These are phyloP conservation scores for Jacaranda copaia DNA, from an alignment of 257 asterid species.

Conservation along the genomic window DNA sequence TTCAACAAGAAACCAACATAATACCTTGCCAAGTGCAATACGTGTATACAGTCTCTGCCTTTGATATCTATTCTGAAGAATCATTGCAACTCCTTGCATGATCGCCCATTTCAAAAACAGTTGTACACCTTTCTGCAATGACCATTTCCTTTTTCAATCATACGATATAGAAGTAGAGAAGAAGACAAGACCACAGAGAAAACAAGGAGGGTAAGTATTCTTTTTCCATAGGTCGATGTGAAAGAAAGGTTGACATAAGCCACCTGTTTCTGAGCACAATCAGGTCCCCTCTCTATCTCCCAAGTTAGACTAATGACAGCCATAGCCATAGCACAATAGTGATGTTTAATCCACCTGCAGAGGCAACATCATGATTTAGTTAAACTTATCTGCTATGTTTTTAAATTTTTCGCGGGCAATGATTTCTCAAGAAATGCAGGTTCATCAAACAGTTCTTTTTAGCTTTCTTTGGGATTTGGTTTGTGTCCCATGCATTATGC, in stretches of 20 bases:
- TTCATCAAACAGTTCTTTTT: too few relatives aligned
- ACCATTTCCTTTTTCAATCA: conserved; percentile 34
- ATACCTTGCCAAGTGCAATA: conserved; percentile 96
- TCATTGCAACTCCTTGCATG: conserved; percentile 94
- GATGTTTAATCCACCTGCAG: conserved; percentile 97
- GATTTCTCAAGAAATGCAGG: too few relatives aligned
- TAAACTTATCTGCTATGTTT: conserved; percentile 7
- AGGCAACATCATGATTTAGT: conserved; percentile 27
- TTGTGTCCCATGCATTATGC: too few relatives aligned
- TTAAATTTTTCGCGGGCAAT: neutral
- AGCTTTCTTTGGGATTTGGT: neutral
- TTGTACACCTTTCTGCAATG: conserved; percentile 75
- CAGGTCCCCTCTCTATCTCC: conserved; percentile 89
- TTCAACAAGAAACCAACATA: conserved; percentile 33
- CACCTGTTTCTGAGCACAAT: conserved; percentile 93
- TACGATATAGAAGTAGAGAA: conserved; percentile 6
- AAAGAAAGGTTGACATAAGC: neutral
- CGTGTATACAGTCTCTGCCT: conserved; percentile 96
- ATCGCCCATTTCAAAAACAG: conserved; percentile 85
- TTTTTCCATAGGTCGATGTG: conserved; percentile 24
- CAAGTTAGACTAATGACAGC: conserved; percentile 98
- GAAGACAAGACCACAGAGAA: conserved; percentile 17
- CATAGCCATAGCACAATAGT: conserved; percentile 92
- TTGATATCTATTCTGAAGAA: conserved; percentile 90
- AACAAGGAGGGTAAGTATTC: conserved; percentile 11